Base-by-base conservation (phyloP, 2,329 filamentous ascomycete genomes). In the Fusarium udum region DNA sequence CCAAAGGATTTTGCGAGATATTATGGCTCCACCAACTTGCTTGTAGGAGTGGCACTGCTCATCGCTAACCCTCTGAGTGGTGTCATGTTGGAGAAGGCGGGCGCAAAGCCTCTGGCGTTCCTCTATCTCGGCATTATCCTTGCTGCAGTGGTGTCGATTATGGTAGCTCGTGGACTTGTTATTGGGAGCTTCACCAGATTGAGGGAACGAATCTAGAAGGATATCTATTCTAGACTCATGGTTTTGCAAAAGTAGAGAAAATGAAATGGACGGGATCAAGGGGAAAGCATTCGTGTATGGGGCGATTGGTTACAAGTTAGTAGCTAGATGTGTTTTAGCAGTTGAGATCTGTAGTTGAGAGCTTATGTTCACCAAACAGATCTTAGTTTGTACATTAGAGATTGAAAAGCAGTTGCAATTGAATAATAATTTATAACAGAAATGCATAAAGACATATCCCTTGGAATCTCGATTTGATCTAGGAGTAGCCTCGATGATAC, bases 1-100 rank as follows among this genome's bases (percentile, higher is more conserved):
- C 81, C 82, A 0, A 81, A 84, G 63, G 82, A 85, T 12, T 86
- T 85, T 64, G 84, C 84, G 3, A 77, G 83, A 31, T 86, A 83
- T 48, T 84, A 75, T 31, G 78, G 85, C 1, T 86, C 85, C 0
- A 79, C 82, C 26, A 85, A 85, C 63, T 82, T 82, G 20, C 76
- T 85, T 6, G 84, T 84, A 7, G 82, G 82, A 14, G 83, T 87
- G 40, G 80, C 83, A 0, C 80, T 85, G 0, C 67, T 87, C 8
- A 69, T 87, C 4, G 82, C 83, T 0, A 83, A 85, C 1, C 85
- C 85, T 0, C 75, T 86, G 6, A 83, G 84, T 12, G 84, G 84
- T 4, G 78, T 85, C 56, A 76, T 86, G 73, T 72, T 87, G 1
- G 80, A 86, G 53, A 79, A 79, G 0, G 80, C 84, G 14, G 84